These are phyloP conservation scores for Starmerella scarabaei DNA, from an alignment of 805 yeast species.

Conservation along the genomic window DNA sequence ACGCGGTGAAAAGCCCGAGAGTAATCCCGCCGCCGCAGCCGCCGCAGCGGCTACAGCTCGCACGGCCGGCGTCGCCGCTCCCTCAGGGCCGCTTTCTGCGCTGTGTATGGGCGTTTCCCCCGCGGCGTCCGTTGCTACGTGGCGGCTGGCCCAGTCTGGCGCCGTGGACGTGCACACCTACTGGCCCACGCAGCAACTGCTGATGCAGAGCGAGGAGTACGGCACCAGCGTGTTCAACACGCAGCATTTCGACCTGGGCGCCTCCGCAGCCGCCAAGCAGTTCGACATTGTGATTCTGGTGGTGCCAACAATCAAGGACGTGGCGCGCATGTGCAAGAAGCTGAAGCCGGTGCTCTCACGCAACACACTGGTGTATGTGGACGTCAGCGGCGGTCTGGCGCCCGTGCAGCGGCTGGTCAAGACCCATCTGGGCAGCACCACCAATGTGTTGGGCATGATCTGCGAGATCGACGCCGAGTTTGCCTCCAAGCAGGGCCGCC, in stretches of 20 bases:
- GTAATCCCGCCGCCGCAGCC: neutral
- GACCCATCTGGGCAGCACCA: conserved; percentile 13
- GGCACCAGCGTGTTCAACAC: conserved; percentile 14
- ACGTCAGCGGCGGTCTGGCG: conserved; percentile 21
- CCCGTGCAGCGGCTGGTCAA: conserved; percentile 21
- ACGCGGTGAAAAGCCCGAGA: neutral
- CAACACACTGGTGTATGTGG: conserved; percentile 19
- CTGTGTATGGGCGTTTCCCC: conserved; percentile 23
- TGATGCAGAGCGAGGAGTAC: conserved; percentile 15
- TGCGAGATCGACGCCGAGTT: conserved; percentile 21
- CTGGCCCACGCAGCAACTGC: conserved; percentile 21
- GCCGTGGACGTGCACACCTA: conserved; percentile 19
- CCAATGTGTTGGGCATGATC: conserved; percentile 17
- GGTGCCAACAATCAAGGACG: conserved; percentile 21
- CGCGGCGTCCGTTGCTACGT: conserved; percentile 22
- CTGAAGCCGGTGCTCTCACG: conserved; percentile 17
- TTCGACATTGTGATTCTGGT: conserved; percentile 18
- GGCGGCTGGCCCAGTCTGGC: conserved; percentile 19
- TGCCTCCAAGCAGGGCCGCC: neutral
- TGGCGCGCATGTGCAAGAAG: conserved; percentile 22
- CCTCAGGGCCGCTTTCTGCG: conserved; percentile 10
- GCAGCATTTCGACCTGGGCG: conserved; percentile 17
- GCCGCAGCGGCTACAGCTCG: neutral
- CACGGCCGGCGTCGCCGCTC: conserved; percentile 1
- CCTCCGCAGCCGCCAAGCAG: conserved; percentile 7